Conservation (phyloP, 1,284 basidiomycete genomes). For the Entoloma clypeatum region DNA sequence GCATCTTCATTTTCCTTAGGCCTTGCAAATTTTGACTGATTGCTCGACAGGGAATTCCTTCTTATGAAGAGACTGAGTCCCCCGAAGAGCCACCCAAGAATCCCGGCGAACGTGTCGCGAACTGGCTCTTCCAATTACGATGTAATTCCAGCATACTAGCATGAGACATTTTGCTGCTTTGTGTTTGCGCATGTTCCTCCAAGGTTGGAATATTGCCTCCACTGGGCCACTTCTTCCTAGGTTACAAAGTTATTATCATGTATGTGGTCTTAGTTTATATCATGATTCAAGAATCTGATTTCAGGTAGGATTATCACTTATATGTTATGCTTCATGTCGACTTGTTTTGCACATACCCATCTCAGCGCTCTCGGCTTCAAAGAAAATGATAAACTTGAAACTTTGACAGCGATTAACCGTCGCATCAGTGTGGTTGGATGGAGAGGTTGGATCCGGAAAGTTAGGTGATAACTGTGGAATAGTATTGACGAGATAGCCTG, state of each 20-base stretch:
- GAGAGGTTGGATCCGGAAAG: constrained; percentile 54
- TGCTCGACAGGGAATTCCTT: no score
- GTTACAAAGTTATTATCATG: constrained; percentile 50
- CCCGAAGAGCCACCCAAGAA: no score
- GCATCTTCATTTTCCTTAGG: no score
- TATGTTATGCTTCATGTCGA: constrained; percentile 55
- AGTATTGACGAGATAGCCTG: neutral
- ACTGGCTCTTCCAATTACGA: neutral
- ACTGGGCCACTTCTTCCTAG: constrained; percentile 59
- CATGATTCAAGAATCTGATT: neutral
- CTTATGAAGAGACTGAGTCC: no score
- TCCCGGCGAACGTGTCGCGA: no score
- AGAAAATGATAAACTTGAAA: no score
- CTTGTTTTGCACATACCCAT: constrained; percentile 45
- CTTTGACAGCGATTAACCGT: constrained; percentile 50
- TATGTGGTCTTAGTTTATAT: constrained; percentile 21
- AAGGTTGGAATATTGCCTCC: constrained; percentile 61
- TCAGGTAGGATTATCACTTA: constrained; percentile 40
- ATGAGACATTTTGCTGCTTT: constrained; percentile 37
- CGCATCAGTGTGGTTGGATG: constrained; percentile 45
- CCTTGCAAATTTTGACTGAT: no score
- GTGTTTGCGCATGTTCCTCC: constrained; percentile 40
- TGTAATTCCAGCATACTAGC: neutral
- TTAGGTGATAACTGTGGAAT: constrained; percentile 23
- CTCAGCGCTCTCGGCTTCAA: no score